Base-by-base conservation (phyloP, 2,329 filamentous ascomycete genomes). In the Lithohypha guttulata region DNA sequence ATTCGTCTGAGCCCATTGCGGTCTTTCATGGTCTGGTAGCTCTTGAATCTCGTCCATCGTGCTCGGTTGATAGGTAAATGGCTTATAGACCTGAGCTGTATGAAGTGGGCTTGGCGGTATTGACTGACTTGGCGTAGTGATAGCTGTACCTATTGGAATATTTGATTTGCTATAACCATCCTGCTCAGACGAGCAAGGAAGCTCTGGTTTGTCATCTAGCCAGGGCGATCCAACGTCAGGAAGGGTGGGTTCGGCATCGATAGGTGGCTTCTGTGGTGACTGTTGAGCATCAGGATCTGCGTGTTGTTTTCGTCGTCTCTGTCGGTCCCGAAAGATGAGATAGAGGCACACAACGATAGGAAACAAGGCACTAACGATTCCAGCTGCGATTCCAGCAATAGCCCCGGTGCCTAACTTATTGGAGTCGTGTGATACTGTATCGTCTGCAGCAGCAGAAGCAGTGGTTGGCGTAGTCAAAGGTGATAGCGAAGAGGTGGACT, bases 131-230 rank as follows among this genome's bases (percentile, higher is more conserved):
- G n/a, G 25, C 7, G 13, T 18, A 29, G 9, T 17, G 22, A 25
- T 39, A 34, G 27, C 17, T 3, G 33, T 14, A 22, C 15, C 20
- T 10, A 10, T 13, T 13, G 41, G 13, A 41, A 43, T 7, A 6
- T 21, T 4, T 21, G 15, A n/a, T n/a, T 34, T 8, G 15, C 11
- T 15, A 10, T n/a, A 11, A 21, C 11, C 19, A 11, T 6, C 18
- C 8, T 17, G 18, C 10, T 17, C 21, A 17, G 17, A n/a, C 4
- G 23, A 27, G 20, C 29, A 20, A 17, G 48, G 41, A 11, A 51
- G 39, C 42, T 52, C 50, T 4, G 48, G 47, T 30, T 48, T 51
- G 39, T 49, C 44, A 28, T 45, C 43, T 11, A 43, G 43, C 44
- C 48, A 49, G 9, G 44, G 42, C 23, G 45, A 48, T 32, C 42